Conservation (phyloP, 1,284 basidiomycete species). For the Sanguinoderma infundibulare region DNA sequence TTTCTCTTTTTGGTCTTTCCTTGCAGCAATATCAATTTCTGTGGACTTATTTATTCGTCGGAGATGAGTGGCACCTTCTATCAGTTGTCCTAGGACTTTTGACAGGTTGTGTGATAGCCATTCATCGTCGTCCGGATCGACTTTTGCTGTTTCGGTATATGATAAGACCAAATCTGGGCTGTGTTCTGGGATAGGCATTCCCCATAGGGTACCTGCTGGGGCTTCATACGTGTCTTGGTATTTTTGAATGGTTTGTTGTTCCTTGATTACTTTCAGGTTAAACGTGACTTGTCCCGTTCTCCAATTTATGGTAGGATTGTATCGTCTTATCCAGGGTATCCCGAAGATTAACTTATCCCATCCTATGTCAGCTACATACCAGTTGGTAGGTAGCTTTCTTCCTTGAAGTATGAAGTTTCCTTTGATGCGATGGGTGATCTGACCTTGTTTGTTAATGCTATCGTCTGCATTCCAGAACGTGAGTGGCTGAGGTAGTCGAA, state of each 20-base stretch:
- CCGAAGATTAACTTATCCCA: neutral
- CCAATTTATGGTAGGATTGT: no score
- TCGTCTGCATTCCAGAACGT: neutral
- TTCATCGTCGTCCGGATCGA: neutral
- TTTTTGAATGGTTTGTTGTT: no score
- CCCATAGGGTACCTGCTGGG: neutral
- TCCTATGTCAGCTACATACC: neutral
- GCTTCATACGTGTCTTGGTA: no score
- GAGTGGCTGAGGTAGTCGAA: neutral
- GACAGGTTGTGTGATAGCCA: neutral
- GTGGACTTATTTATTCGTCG: neutral
- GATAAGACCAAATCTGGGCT: no score
- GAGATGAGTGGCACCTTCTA: no score
- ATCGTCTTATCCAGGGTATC: no score
- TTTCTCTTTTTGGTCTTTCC: neutral
- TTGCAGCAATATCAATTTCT: constrained; percentile 1
- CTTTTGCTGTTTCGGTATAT: neutral
- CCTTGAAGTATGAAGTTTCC: neutral
- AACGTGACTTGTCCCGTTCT: no score
- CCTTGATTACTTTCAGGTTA: no score
- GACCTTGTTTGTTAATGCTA: neutral
- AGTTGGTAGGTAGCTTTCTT: neutral
- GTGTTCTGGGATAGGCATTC: no score
- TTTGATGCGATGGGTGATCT: neutral
- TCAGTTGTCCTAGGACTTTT: no score